These are phyloP conservation scores for Pinus albicaulis DNA, from an alignment of 75 land plant species.

Conservation along the genomic window DNA sequence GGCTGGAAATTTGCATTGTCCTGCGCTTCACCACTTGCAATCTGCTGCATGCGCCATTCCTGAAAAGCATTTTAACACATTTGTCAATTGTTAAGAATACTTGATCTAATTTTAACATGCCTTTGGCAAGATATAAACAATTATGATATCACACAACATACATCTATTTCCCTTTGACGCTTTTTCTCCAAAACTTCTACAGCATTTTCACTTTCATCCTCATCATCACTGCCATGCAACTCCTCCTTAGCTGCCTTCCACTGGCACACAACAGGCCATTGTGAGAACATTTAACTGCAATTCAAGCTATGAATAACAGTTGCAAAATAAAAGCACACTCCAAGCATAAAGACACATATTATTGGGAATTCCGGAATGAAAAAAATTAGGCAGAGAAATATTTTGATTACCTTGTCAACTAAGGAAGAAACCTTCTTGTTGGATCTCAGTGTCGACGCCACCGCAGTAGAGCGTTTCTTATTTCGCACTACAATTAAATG, in stretches of 20 bases:
- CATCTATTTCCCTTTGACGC: conserved; percentile 86
- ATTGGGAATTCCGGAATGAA: background rate
- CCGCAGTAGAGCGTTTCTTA: conserved; percentile 73
- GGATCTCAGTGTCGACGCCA: conserved; percentile 57
- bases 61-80: conserved; percentile 9
- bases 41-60: conserved; percentile 89
- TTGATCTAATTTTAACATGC: background rate
- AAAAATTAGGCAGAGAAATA: conserved; percentile 3
- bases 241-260: conserved; percentile 98
- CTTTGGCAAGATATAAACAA: background rate
- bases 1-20: conserved; percentile 99
- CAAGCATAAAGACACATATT: background rate
- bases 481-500: conserved; percentile 27
- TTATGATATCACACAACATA: conserved; percentile 30
- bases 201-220: conserved; percentile 70
- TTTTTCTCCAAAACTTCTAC: conserved; percentile 73
- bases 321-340: background rate
- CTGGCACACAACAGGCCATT: conserved; percentile 27
- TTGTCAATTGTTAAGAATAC: background rate
- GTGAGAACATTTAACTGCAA: background rate
- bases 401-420: conserved; percentile 73
- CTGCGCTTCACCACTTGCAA: conserved; percentile 90
- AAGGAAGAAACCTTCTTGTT: conserved; percentile 88
- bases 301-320: background rate
- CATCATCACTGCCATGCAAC: conserved; percentile 68